phyloP scores from a whole-genome alignment of 1,139 yeast species.

The Suhomyces terraborum region DNA sequence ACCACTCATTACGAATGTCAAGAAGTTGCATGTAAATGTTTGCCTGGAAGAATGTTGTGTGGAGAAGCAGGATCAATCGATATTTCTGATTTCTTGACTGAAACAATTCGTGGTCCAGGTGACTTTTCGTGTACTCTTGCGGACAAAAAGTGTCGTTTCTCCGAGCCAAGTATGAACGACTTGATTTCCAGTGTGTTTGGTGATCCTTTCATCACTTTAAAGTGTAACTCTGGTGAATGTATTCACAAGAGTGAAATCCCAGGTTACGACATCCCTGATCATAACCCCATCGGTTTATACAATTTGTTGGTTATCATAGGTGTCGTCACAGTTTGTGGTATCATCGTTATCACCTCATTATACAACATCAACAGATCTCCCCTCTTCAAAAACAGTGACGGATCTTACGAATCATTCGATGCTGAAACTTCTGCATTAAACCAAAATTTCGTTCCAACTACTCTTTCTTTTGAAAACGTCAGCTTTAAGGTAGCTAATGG shows the following conservation, averaged over 20 bases:
- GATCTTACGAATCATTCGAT: conserved; percentile 22
- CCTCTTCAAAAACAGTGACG: conserved; percentile 43
- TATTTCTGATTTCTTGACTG: conserved; percentile 86
- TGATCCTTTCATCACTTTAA: conserved; percentile 79
- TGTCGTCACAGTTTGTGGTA: conserved; percentile 45
- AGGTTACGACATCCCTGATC: conserved; percentile 75
- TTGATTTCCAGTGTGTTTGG: conserved; percentile 89
- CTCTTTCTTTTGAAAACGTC: conserved; percentile 73
- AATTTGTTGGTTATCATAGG: conserved; percentile 53
- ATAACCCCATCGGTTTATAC: conserved; percentile 48
- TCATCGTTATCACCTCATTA: conserved; percentile 43
- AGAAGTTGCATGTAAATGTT: conserved; percentile 75
- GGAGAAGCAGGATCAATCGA: conserved; percentile 94
- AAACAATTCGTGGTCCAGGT: conserved; percentile 91
- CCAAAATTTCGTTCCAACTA: conserved; percentile 69
- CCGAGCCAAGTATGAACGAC: conserved; percentile 96
- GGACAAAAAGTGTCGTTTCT: conserved; percentile 66
- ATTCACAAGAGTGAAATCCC: conserved; percentile 90
- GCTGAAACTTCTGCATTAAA: conserved; percentile 47
- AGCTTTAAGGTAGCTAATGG: conserved; percentile 61
- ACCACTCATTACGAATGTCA: conserved; percentile 79
- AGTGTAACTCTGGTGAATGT: conserved; percentile 88
- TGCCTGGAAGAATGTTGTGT: conserved; percentile 91
- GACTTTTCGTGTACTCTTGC: conserved; percentile 78
- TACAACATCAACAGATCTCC: conserved; percentile 66